phyloP scores from a whole-genome alignment of 352 stramenopile genomes.

The Globisporangium barbulae region DNA sequence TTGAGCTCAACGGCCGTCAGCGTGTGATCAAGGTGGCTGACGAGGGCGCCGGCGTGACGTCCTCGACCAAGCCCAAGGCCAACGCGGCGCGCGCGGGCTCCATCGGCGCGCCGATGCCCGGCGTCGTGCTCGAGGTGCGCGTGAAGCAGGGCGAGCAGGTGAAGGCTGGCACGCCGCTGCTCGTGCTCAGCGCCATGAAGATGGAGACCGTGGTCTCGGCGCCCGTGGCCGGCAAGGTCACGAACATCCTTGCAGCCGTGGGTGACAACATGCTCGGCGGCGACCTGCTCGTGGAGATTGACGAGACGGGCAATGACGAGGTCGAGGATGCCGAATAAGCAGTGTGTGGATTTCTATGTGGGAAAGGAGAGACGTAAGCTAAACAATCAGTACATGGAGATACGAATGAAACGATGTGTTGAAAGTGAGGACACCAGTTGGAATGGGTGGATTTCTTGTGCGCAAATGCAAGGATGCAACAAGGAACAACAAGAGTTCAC shows the following conservation, averaged over 20 bases:
- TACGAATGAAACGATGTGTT: too few species aligned
- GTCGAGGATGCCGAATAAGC: conserved; percentile 22
- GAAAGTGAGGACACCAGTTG: too few species aligned
- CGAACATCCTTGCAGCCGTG: conserved; percentile 87
- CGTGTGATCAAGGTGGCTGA: conserved; percentile 92
- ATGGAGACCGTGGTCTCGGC: conserved; percentile 97
- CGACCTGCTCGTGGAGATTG: conserved; percentile 95
- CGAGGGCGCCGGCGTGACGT: conserved; percentile 66
- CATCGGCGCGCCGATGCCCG: conserved; percentile 96
- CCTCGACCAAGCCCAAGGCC: conserved; percentile 83
- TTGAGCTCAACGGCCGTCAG: conserved; percentile 96
- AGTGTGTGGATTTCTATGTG: conserved; percentile 2
- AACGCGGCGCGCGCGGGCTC: conserved; percentile 68
- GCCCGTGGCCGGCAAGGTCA: conserved; percentile 89
- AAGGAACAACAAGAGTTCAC: too few species aligned
- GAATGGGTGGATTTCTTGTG: too few species aligned
- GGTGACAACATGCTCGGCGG: conserved; percentile 94
- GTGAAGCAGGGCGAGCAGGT: conserved; percentile 92
- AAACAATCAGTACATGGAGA: not conserved
- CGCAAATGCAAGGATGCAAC: too few species aligned
- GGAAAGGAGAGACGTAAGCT: not conserved
- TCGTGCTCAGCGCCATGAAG: conserved; percentile 98
- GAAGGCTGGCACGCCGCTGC: conserved; percentile 90
- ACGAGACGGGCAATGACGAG: conserved; percentile 69
- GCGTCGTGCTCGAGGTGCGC: conserved; percentile 95